Percentiles rank a stretch among this genome's conserved stretches.
phyloP scores from a whole-genome alignment of 495 filamentous ascomycete species.

The Aspergillus carlsbadensis region DNA sequence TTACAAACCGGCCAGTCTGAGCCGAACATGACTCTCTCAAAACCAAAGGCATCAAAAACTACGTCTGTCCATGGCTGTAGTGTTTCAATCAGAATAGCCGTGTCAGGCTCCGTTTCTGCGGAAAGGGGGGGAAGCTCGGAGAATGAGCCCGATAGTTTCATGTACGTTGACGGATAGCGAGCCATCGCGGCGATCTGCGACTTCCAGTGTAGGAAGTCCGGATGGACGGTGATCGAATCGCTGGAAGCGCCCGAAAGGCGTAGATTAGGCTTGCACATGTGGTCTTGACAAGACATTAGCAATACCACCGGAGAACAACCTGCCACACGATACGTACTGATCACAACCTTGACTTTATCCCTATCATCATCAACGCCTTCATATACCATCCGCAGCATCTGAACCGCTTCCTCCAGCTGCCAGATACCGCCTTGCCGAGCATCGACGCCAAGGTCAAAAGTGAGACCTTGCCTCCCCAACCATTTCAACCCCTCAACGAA shows the following conservation, averaged over 20 bases:
- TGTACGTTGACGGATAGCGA: slow-evolving; percentile 61
- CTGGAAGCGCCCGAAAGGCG: slow-evolving; percentile 34
- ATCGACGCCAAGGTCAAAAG: slow-evolving; percentile 84
- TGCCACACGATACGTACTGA: slow-evolving; percentile 53
- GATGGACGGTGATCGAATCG: slow-evolving; percentile 44
- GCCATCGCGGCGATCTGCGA: slow-evolving; percentile 46
- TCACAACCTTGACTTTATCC: slow-evolving; percentile 58
- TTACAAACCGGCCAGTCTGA: slow-evolving; percentile 91
- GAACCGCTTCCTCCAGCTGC: slow-evolving; percentile 70
- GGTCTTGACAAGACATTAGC: slow-evolving; percentile 50
- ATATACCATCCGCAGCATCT: slow-evolving; percentile 67
- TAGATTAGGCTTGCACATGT: slow-evolving; percentile 85
- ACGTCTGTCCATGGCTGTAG: slow-evolving; percentile 65
- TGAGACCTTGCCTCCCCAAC: slow-evolving; percentile 58
- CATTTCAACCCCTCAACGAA: slow-evolving; percentile 72
- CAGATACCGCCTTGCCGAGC: slow-evolving; percentile 62
- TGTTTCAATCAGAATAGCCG: slow-evolving; percentile 38
- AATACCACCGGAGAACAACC: slow-evolving; percentile 6
- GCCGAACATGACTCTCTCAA: slow-evolving; percentile 78
- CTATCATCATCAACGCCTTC: slow-evolving; percentile 56
- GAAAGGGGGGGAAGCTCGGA: slow-evolving; percentile 60
- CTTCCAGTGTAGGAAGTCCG: slow-evolving; percentile 56
- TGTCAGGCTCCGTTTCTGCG: slow-evolving; percentile 33
- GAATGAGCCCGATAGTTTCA: slow-evolving; percentile 87
- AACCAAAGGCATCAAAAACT: slow-evolving; percentile 65